A percentile compares a stretch with the other conserved stretches of the same genome.
These are phyloP conservation scores for Babesia divergens DNA, from an alignment of 169 alveolate genomes.

Conservation along the genomic window DNA sequence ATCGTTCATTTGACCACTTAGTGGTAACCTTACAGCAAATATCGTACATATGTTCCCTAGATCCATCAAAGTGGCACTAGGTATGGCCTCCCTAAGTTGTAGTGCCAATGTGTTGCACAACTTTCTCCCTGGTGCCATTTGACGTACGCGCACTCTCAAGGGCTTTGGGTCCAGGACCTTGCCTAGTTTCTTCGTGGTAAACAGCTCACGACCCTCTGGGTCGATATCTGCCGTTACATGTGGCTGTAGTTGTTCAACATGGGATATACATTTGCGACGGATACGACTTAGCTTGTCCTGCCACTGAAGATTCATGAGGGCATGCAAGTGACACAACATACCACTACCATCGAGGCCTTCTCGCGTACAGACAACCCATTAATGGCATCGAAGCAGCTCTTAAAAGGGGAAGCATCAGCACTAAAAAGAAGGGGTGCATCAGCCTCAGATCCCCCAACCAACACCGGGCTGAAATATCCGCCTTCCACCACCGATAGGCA, in stretches of 20 bases:
- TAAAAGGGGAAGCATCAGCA: background rate
- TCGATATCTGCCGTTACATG: constrained; percentile 40
- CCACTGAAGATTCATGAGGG: constrained; percentile 21
- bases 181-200: constrained; percentile 39
- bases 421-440: background rate
- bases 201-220: constrained; percentile 52
- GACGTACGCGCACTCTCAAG: constrained; percentile 35
- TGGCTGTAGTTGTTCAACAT: background rate
- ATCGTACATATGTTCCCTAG: constrained; percentile 36
- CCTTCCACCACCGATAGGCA: constrained; percentile 43
- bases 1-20: constrained; percentile 57
- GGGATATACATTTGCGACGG: background rate
- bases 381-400: constrained; percentile 24
- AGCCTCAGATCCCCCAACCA: constrained; percentile 7
- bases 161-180: constrained; percentile 64
- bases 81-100: constrained; percentile 45
- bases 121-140: constrained; percentile 61
- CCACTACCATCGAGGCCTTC: constrained; percentile 46
- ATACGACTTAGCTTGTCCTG: background rate
- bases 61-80: constrained; percentile 13
- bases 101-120: constrained; percentile 35
- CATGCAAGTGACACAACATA: background rate
- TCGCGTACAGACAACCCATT: constrained; percentile 29
- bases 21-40: constrained; percentile 39
- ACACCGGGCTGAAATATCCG: constrained; percentile 49